Percentiles rank a stretch among this genome's conserved stretches.
Conservation (phyloP, 495 filamentous ascomycete species). For the Neurospora tetraspora region DNA sequence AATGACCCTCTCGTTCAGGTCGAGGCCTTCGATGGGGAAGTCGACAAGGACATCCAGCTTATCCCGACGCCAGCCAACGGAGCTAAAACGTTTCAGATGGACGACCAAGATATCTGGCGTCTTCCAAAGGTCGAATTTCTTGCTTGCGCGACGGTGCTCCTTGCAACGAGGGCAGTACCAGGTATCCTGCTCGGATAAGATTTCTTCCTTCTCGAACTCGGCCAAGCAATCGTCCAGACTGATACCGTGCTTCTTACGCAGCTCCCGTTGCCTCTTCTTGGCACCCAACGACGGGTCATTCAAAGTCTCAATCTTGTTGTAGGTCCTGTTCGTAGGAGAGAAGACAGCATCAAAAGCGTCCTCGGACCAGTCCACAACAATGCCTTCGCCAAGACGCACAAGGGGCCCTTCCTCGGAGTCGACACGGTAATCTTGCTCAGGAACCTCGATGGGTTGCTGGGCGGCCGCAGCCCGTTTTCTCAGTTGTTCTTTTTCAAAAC, state of each 20-base stretch:
- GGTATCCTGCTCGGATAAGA: slow-evolving; percentile 84
- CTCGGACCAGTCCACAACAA: slow-evolving; percentile 74
- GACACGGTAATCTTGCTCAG: slow-evolving; percentile 6
- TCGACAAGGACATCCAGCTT: slow-evolving; percentile 89
- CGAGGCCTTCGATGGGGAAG: slow-evolving; percentile 80
- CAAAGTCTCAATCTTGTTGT: slow-evolving; percentile 37
- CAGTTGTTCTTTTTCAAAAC: slow-evolving; percentile 21
- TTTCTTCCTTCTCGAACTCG: slow-evolving; percentile 87
- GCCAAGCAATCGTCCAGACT: slow-evolving; percentile 83
- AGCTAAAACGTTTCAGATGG: slow-evolving; percentile 86
- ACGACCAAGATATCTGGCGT: slow-evolving; percentile 88
- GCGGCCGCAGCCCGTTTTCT: slow-evolving; percentile 12
- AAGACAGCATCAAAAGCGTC: slow-evolving; percentile 62
- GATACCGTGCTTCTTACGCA: slow-evolving; percentile 62
- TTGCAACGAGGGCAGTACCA: slow-evolving; percentile 98
- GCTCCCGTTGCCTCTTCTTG: slow-evolving; percentile 46
- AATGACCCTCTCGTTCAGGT: slow-evolving; percentile 70
- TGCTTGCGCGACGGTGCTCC: slow-evolving; percentile 79
- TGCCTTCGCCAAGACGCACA: slow-evolving; percentile 65
- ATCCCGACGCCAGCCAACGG: slow-evolving; percentile 60
- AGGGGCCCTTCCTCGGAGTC: slow-evolving; percentile 47
- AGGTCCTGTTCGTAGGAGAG: slow-evolving; percentile 35
- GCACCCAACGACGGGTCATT: slow-evolving; percentile 58
- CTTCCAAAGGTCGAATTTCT: slow-evolving; percentile 96
- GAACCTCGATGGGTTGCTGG: slow-evolving; percentile 18